Percentiles rank a stretch among this genome's conserved stretches.
These are phyloP conservation scores for Russula emetica DNA, from an alignment of 768 basidiomycete species.

Conservation along the genomic window DNA sequence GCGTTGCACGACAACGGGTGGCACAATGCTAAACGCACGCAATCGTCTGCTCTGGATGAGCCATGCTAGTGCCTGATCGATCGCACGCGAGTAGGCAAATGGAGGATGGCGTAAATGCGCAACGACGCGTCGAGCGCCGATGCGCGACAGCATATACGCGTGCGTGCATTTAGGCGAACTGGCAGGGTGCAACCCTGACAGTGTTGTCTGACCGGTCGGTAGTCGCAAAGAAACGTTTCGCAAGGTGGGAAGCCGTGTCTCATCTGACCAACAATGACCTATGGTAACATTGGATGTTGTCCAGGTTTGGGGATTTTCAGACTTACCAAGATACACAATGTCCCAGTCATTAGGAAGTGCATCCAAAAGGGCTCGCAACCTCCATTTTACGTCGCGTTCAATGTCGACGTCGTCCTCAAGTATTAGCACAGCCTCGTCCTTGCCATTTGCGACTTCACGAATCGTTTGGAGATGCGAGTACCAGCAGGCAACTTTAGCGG, in stretches of 20 bases:
- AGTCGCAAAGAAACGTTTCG: constrained; percentile 23
- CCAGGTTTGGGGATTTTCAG: background rate
- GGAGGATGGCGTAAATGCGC: constrained; percentile 55
- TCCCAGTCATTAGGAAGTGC: constrained; percentile 63
- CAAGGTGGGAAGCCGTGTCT: constrained; percentile 45
- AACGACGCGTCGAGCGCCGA: constrained; percentile 58
- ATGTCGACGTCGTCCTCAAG: constrained; percentile 79
- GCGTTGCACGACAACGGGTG: constrained; percentile 62
- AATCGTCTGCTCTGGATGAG: constrained; percentile 53
- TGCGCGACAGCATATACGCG: constrained; percentile 57
- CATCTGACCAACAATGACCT: constrained; percentile 83
- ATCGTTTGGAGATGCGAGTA: constrained; percentile 59
- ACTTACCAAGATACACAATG: constrained; percentile 63
- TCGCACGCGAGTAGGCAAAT: constrained; percentile 73
- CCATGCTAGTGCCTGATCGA: constrained; percentile 72
- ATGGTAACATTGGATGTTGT: constrained; percentile 12
- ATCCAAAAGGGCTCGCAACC: constrained; percentile 45
- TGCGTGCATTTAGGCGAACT: constrained; percentile 66
- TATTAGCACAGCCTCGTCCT: constrained; percentile 46
- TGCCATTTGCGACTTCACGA: constrained; percentile 37
- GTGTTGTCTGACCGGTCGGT: constrained; percentile 10
- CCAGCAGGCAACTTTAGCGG: constrained; percentile 66
- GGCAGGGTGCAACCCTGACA: constrained; percentile 51
- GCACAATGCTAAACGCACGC: constrained; percentile 60
- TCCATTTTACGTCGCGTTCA: constrained; percentile 54